Evolutionary conservation across 805 yeast species (phyloP).

Genomic region (Yarrowia sp.): DNA sequence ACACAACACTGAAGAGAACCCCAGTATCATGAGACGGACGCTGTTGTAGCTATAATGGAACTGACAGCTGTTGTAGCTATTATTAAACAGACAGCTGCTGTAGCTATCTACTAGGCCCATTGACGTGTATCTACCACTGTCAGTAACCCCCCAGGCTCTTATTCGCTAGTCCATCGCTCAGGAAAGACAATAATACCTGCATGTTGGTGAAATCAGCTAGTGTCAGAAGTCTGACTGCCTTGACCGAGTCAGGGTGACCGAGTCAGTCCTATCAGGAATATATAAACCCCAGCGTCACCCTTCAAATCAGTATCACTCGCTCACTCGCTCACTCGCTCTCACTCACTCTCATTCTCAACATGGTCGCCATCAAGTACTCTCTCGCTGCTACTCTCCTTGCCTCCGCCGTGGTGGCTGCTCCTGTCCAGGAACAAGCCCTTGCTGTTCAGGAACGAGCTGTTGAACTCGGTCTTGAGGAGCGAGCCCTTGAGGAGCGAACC

Average conservation of each 20-base stretch:
- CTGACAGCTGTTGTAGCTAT: too few relatives aligned
- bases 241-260: too few relatives aligned
- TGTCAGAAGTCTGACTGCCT: not conserved
- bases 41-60: too few relatives aligned
- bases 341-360: not conserved
- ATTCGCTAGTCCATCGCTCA: not conserved
- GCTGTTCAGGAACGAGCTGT: too few relatives aligned
- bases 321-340: too few relatives aligned
- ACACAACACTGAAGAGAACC: too few relatives aligned
- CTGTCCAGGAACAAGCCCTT: too few relatives aligned
- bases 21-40: too few relatives aligned
- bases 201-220: not conserved
- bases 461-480: too few relatives aligned
- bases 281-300: not conserved
- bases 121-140: not conserved
- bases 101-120: not conserved
- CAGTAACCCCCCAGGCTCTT: not conserved
- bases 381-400: not conserved
- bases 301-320: not conserved
- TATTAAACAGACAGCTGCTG: not conserved
- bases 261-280: too few relatives aligned
- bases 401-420: not conserved
- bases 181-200: not conserved
- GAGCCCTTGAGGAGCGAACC: too few relatives aligned
- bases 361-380: slow-evolving; percentile 16